These are phyloP conservation scores for Neurospora cerealis DNA, from an alignment of 495 filamentous ascomycete genomes.

Conservation along the genomic window DNA sequence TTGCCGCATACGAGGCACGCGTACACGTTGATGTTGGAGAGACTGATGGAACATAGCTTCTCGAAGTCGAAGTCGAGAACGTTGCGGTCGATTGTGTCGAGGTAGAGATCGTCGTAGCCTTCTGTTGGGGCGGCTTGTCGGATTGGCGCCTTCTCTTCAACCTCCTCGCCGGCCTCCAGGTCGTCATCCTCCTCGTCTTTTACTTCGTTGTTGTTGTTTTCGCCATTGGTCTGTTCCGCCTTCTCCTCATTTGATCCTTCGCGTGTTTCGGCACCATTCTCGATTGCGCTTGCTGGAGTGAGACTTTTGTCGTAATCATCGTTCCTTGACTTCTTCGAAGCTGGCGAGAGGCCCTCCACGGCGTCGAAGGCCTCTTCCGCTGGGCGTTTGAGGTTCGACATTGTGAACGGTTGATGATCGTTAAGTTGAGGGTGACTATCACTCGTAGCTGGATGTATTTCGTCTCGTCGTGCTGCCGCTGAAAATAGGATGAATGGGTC, in stretches of 20 bases:
- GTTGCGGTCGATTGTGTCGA: conserved; percentile 88
- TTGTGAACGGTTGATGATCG: background rate
- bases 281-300: conserved; percentile 21
- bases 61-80: conserved; percentile 96
- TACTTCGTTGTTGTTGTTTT: background rate
- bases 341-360: conserved; percentile 50
- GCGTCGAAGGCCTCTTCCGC: conserved; percentile 71
- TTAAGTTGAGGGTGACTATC: background rate
- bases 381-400: conserved; percentile 61
- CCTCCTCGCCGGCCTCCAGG: conserved; percentile 19
- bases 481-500: background rate
- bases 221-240: background rate
- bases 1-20: conserved; percentile 95
- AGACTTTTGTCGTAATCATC: conserved; percentile 40
- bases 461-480: background rate
- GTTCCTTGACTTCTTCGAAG: conserved; percentile 64
- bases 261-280: conserved; percentile 25
- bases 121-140: conserved; percentile 70
- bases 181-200: conserved; percentile 1
- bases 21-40: conserved; percentile 98
- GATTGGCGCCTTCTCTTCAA: conserved; percentile 38
- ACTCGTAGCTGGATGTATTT: background rate
- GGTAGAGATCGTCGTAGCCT: conserved; percentile 92
- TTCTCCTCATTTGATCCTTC: conserved; percentile 5
- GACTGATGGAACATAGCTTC: conserved; percentile 88